These are phyloP conservation scores for Meripilus lineatus DNA, from an alignment of 1,284 basidiomycete genomes.

Conservation along the genomic window DNA sequence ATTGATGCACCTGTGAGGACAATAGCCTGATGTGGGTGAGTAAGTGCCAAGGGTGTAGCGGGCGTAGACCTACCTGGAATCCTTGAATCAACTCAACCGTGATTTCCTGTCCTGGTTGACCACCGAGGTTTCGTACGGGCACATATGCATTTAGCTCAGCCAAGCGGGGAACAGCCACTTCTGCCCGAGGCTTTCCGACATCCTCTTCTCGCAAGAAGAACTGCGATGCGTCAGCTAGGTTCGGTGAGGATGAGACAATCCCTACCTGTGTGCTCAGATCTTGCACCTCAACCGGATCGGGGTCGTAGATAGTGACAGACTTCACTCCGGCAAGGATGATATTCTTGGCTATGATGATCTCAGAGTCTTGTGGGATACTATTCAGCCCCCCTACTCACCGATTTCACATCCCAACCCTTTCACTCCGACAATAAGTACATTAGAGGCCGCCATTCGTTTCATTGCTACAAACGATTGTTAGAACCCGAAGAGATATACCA, in stretches of 20 bases:
- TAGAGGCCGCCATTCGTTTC: slow-evolving; percentile 98
- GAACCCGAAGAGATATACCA: not conserved
- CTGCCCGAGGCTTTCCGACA: slow-evolving; percentile 83
- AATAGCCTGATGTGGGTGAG: slow-evolving; percentile 58
- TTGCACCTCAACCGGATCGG: slow-evolving; percentile 78
- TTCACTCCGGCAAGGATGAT: slow-evolving; percentile 96
- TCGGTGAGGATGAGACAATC: slow-evolving; percentile 10
- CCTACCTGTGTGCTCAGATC: slow-evolving; percentile 91
- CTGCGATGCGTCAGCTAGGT: slow-evolving; percentile 35
- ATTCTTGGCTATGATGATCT: slow-evolving; percentile 76
- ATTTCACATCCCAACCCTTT: slow-evolving; percentile 96
- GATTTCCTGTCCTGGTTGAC: slow-evolving; percentile 67
- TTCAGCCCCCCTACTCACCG: no score
- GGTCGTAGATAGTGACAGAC: slow-evolving; percentile 95
- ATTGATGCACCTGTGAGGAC: slow-evolving; percentile 82
- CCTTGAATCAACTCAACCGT: slow-evolving; percentile 76
- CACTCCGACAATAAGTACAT: slow-evolving; percentile 92
- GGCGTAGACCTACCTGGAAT: slow-evolving; percentile 68
- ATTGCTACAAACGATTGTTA: slow-evolving; percentile 41
- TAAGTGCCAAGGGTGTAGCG: not conserved
- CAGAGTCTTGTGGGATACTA: slow-evolving; percentile 9
- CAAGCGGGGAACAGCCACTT: slow-evolving; percentile 84
- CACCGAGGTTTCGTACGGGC: slow-evolving; percentile 79
- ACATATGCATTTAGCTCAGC: slow-evolving; percentile 97
- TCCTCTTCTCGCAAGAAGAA: slow-evolving; percentile 94